These are phyloP conservation scores for Lepiota venenata DNA, from an alignment of 768 basidiomycete genomes.

Conservation along the genomic window DNA sequence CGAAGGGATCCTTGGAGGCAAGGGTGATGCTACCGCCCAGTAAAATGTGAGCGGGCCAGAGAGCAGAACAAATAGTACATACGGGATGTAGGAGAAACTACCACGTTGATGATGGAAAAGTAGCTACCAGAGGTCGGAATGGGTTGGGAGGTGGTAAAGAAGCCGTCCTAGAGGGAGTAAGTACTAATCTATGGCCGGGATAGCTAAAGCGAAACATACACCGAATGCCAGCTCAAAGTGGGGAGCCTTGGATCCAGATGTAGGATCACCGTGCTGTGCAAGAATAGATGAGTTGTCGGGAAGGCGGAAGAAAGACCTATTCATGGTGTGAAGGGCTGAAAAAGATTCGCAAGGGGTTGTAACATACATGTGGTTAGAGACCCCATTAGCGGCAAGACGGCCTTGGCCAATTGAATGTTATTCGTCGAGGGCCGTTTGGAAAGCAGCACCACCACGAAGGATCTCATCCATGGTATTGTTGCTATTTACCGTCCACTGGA, in stretches of 20 bases:
- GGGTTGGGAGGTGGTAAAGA: constrained; percentile 22
- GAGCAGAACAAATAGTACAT: constrained; percentile 3
- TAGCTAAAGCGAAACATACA: constrained; percentile 19
- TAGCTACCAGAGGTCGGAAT: constrained; percentile 24
- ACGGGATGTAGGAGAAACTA: constrained; percentile 35
- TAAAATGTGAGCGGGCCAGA: not conserved
- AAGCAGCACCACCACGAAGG: constrained; percentile 17
- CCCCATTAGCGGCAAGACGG: constrained; percentile 21
- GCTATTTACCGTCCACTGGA: constrained; percentile 23
- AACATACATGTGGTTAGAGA: constrained; percentile 21
- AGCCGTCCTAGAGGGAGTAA: constrained; percentile 10
- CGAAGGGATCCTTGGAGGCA: constrained; percentile 21
- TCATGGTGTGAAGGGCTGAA: no score
- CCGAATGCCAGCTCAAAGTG: constrained; percentile 28
- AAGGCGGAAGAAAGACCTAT: constrained; percentile 25
- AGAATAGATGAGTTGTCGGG: constrained; percentile 24
- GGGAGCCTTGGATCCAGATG: constrained; percentile 25
- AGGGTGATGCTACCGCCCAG: constrained; percentile 19
- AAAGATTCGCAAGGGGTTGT: no score
- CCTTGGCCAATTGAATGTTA: constrained; percentile 27
- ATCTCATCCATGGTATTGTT: constrained; percentile 22
- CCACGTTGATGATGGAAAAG: constrained; percentile 21
- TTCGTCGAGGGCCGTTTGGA: constrained; percentile 17
- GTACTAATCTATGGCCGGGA: not conserved
- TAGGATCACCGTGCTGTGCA: constrained; percentile 22